Base-by-base conservation (phyloP, 1,139 yeast species). In the Magnusiomyces magnusii region DNA sequence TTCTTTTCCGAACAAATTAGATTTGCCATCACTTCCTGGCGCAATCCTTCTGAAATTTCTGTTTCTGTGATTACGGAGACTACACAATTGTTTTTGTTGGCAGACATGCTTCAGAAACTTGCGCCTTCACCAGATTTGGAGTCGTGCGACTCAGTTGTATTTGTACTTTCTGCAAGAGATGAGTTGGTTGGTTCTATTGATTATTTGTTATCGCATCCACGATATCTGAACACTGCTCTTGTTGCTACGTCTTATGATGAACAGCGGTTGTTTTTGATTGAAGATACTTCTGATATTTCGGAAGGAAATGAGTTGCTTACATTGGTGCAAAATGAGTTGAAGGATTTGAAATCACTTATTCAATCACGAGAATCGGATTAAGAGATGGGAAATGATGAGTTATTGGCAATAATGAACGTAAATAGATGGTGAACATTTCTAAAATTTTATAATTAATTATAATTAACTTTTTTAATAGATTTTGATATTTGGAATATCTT, bases 171-270 rank as follows among this genome's bases (percentile, higher is more conserved):
- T n/a, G 42, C 28, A 51, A 56, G 54, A 17, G 59, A 54, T 24
- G 82, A 81, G 34, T 78, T 90, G 64, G 74, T 77, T 23, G 82
- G 79, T 56, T 80, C 85, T 24, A 73, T 90, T 63, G 84, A 81
- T 58, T 86, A 89, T 66, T 77, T 91, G 57, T 76, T 90, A 62
- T 85, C 92, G 51, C 97, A 92, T 71, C 96, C 96, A 19, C 89
- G 89, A 70, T 91, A 84, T 64, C 75, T 92, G 62, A 80, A 87
- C 3, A 81, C 95, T 3, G 76, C 95, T 61, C 78, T 88, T 1
- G 77, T 80, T 1, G 82, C 92, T 1, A 80, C 87, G 17, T 80
- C 84, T 2, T 59, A 76, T 1, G 95, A 87, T 59, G 95, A 88
- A 66, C 86, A 83, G 64, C 75, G 78, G 53, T 65, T 81, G 19